phyloP scores from a whole-genome alignment of 768 basidiomycete genomes.

The Phanerochaete carnosa region DNA sequence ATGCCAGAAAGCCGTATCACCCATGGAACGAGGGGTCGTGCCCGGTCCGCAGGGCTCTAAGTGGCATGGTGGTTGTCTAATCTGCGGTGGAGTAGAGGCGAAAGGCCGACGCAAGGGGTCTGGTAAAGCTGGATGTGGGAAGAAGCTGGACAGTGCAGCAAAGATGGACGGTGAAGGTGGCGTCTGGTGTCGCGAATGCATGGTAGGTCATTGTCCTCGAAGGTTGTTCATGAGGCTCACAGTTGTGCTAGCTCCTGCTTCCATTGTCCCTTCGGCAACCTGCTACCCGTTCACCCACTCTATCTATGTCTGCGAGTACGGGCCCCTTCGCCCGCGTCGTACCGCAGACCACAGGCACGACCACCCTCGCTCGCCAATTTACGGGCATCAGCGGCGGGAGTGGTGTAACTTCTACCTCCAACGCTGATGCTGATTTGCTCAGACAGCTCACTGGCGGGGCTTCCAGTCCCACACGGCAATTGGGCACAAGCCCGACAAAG shows the following conservation, averaged over 20 bases:
- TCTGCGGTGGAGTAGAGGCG: slow-evolving; percentile 71
- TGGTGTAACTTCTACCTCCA: slow-evolving; percentile 13
- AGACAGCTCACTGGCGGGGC: slow-evolving; percentile 69
- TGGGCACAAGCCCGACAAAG: slow-evolving; percentile 67
- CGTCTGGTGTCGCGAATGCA: slow-evolving; percentile 84
- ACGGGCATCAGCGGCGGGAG: slow-evolving; percentile 46
- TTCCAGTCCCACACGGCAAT: slow-evolving; percentile 63
- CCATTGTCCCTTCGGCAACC: slow-evolving; percentile 48
- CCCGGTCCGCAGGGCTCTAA: slow-evolving; percentile 79
- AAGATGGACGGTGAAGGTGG: slow-evolving; percentile 66
- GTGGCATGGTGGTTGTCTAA: slow-evolving; percentile 77
- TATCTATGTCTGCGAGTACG: slow-evolving; percentile 42
- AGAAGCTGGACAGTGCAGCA: slow-evolving; percentile 79
- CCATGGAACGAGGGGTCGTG: slow-evolving; percentile 84
- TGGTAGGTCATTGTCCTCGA: slow-evolving; percentile 44
- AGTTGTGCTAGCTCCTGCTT: slow-evolving; percentile 47
- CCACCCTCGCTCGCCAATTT: slow-evolving; percentile 73
- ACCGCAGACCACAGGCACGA: slow-evolving; percentile 66
- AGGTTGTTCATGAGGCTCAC: neutral
- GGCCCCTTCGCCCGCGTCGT: slow-evolving; percentile 30
- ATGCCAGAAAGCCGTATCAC: slow-evolving; percentile 68
- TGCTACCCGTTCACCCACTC: slow-evolving; percentile 47
- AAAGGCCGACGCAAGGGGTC: slow-evolving; percentile 46
- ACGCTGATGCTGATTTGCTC: slow-evolving; percentile 28
- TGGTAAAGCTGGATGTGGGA: slow-evolving; percentile 74